Conservation (phyloP, 1,139 yeast genomes). For the Lodderomyces elongisporus region DNA sequence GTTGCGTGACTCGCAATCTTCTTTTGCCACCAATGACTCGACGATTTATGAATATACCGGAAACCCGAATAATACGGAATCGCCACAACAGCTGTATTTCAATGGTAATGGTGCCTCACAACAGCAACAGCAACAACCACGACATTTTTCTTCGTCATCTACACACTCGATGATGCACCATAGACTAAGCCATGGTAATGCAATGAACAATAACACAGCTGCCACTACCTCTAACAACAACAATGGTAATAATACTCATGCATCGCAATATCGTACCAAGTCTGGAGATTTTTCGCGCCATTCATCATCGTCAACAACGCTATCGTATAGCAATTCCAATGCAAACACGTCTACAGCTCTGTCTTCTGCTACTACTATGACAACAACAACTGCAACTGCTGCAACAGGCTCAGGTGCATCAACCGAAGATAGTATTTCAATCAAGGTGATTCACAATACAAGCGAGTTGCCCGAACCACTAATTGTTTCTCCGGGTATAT, state of each 20-base stretch:
- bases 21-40: conserved; percentile 19
- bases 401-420: conserved; percentile 6
- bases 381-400: too few species aligned
- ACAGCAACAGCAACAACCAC: conserved; percentile 17
- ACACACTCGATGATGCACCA: conserved; percentile 45
- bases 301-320: conserved; percentile 12
- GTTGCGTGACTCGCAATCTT: conserved; percentile 35
- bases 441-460: conserved; percentile 50
- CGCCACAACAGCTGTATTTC: background rate
- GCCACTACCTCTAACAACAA: too few species aligned
- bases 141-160: conserved; percentile 44
- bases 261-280: too few species aligned
- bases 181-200: too few species aligned
- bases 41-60: conserved; percentile 21
- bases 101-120: background rate
- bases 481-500: conserved; percentile 40
- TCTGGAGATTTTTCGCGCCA: conserved; percentile 11
- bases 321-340: conserved; percentile 14
- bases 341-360: conserved; percentile 3
- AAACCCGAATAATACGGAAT: conserved; percentile 2
- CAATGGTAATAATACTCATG: too few species aligned
- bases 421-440: conserved; percentile 23
- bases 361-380: too few species aligned
- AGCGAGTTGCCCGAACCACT: conserved; percentile 30
- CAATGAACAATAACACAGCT: too few species aligned